phyloP scores from a whole-genome alignment of 192 early-diverging fungal genomes.

The Coemansia sp. region DNA sequence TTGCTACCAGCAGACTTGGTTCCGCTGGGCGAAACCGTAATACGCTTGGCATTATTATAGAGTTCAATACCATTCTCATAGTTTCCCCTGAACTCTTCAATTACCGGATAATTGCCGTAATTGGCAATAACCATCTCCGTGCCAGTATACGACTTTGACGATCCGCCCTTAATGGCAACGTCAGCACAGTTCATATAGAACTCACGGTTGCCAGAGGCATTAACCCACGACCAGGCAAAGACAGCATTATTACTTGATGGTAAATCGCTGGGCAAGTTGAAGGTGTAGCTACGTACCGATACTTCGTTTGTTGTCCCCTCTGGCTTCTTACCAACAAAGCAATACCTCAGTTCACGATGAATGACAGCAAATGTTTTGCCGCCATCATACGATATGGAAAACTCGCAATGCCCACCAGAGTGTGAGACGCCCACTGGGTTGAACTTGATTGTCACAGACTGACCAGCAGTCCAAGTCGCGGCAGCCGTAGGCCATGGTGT shows the following conservation, averaged over 20 bases:
- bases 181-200: conserved; percentile 57
- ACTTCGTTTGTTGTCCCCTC: conserved; percentile 6
- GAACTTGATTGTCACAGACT: conserved; percentile 53
- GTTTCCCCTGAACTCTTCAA: conserved; percentile 2
- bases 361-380: conserved; percentile 61
- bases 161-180: conserved; percentile 12
- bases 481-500: conserved; percentile 31
- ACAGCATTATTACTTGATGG: conserved; percentile 54
- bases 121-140: conserved; percentile 28
- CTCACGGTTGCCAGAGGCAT: conserved; percentile 60
- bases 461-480: conserved; percentile 53
- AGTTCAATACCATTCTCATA: conserved; percentile 1
- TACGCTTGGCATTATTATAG: conserved; percentile 11
- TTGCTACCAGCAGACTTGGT: not conserved
- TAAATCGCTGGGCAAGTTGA: conserved; percentile 55
- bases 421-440: conserved; percentile 23
- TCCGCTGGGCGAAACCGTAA: conserved; percentile 5
- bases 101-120: conserved; percentile 13
- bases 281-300: conserved; percentile 28
- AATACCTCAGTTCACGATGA: conserved; percentile 43
- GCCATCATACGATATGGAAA: conserved; percentile 61
- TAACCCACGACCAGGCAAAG: conserved; percentile 65
- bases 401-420: conserved; percentile 66
- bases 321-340: conserved; percentile 33
- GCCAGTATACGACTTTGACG: conserved; percentile 17